Base-by-base conservation (phyloP, 2,329 filamentous ascomycete genomes). In the Arthrobotrys megalospora region DNA sequence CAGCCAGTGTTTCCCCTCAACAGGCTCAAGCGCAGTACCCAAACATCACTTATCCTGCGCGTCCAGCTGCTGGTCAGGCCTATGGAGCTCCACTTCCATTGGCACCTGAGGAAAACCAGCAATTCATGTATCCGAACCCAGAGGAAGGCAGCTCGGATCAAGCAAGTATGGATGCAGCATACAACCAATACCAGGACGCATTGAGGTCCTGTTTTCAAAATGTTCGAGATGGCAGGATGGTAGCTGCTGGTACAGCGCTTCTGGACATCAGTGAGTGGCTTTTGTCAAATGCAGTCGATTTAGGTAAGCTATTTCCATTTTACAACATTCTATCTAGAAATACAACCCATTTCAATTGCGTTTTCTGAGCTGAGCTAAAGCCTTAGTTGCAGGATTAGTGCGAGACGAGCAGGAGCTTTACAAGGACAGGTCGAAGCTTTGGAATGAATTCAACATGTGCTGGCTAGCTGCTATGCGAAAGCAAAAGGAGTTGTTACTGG, bases 401-500 rank as follows among this genome's bases (percentile, higher is more conserved):
- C 90, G 91, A 82, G 94, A 98, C 85, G 92, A 97, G 84, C 90
- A 92, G 83, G 87, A 88, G 66, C 88, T 93, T 70, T 90, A 96
- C 82, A 86, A 88, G 70, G 91, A 96, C 81, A 91, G 94, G 69
- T 88, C 97, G 80, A 91, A 91, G 82, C 86, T 98, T 6, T 99
- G 96, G 96, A 91, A 92, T 82, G 92, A 97, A 81, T 97, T 98
- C 86, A 98, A 99, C 84, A 89, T 93, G 75, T 94, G 93, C 76
- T 98, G 95, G 95, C 88, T 97, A 43, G 89, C 91, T 3, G 86
- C 96, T 6, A 89, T 94, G 63, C 93, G 96, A 83, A 92, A 90
- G 81, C 94, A 98, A 83, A 93, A 92, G 82, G 91, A 97, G 68
- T 86, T 94, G 84, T 87, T 88, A 1, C 86, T 89, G 73, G 85